Evolutionary conservation across 2,329 filamentous ascomycete species (phyloP).

Genomic region (Polychaeton citri): DNA sequence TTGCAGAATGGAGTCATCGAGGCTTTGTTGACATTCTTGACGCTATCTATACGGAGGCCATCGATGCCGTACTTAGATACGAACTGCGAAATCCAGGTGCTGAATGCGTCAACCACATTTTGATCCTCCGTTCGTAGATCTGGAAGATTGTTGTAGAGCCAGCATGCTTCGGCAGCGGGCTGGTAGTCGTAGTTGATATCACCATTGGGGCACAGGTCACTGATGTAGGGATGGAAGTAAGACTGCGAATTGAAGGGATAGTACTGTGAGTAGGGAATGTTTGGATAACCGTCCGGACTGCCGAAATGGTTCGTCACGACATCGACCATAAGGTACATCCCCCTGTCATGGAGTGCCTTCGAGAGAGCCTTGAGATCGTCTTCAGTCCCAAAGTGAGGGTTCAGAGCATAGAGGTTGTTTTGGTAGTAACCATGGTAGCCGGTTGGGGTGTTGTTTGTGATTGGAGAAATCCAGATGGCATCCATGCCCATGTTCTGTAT

Average conservation of each 20-base stretch:
- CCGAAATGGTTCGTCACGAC: constrained; percentile 29
- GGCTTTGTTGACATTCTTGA: constrained; percentile 17
- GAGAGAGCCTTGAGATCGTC: constrained; percentile 28
- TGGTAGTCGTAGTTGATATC: constrained; percentile 29
- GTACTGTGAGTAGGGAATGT: constrained; percentile 13
- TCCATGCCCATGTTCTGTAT: constrained; percentile 31
- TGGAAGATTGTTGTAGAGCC: constrained; percentile 34
- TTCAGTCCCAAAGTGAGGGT: constrained; percentile 29
- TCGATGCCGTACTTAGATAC: constrained; percentile 26
- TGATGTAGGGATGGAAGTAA: constrained; percentile 38
- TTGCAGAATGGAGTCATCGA: constrained; percentile 17
- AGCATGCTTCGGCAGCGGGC: constrained; percentile 24
- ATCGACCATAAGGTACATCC: constrained; percentile 37
- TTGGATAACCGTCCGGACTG: constrained; percentile 6
- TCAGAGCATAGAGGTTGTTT: constrained; percentile 29
- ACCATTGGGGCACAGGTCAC: constrained; percentile 22
- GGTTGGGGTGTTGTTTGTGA: constrained; percentile 22
- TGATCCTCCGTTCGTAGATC: constrained; percentile 30
- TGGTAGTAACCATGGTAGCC: constrained; percentile 34
- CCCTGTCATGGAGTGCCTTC: constrained; percentile 26
- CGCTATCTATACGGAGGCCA: constrained; percentile 21
- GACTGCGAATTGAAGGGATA: constrained; percentile 25
- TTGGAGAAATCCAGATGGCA: constrained; percentile 21
- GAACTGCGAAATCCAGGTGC: constrained; percentile 23
- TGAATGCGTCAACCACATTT: constrained; percentile 22